These are phyloP conservation scores for Sanguinoderma infundibulare DNA, from an alignment of 1,284 basidiomycete species.

Conservation along the genomic window DNA sequence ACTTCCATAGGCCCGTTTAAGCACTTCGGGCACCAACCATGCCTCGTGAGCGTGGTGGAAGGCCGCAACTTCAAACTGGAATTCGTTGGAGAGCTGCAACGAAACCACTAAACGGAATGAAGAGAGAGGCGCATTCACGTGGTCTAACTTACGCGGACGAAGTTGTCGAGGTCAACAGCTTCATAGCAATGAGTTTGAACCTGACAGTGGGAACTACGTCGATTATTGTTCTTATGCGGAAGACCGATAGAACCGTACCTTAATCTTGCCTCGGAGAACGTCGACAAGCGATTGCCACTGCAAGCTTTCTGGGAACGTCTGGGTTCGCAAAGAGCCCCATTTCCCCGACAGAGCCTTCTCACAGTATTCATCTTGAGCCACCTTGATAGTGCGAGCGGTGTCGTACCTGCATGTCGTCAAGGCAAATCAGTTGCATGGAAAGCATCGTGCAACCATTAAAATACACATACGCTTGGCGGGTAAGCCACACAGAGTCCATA, in stretches of 20 bases:
- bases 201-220: constrained; percentile 37
- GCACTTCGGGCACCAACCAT: constrained; percentile 57
- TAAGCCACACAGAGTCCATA: constrained; percentile 50
- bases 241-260: constrained; percentile 43
- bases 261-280: constrained; percentile 75
- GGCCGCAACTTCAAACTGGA: constrained; percentile 53
- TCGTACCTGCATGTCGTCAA: constrained; percentile 48
- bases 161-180: constrained; percentile 77
- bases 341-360: constrained; percentile 52
- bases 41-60: constrained; percentile 68
- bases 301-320: constrained; percentile 73
- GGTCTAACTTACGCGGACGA: constrained; percentile 54
- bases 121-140: neutral
- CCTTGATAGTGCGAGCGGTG: constrained; percentile 70
- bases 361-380: constrained; percentile 76
- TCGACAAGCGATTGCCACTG: constrained; percentile 86
- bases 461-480: constrained; percentile 38
- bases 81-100: constrained; percentile 44
- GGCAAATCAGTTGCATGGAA: constrained; percentile 31
- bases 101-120: neutral
- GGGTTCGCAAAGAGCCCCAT: constrained; percentile 56
- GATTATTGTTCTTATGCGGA: neutral
- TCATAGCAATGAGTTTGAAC: constrained; percentile 78
- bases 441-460: neutral
- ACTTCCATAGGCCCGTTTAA: constrained; percentile 60